These are phyloP conservation scores for Bipolaris bicolor DNA, from an alignment of 2,329 filamentous ascomycete species.

Conservation along the genomic window DNA sequence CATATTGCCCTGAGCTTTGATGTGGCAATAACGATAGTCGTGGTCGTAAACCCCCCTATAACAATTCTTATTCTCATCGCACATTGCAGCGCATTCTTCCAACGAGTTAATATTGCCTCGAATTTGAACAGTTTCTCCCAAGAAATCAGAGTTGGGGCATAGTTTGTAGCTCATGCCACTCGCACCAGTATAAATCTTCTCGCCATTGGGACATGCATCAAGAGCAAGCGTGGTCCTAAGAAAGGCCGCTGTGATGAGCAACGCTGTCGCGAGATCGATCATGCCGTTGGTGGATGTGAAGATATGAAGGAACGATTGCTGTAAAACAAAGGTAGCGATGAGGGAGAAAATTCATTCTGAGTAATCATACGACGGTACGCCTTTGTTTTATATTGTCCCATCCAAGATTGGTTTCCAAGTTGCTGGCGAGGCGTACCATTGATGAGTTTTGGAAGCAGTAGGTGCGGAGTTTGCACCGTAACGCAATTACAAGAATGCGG, in stretches of 20 bases:
- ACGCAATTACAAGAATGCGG: neutral
- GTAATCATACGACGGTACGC: neutral
- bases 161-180: neutral
- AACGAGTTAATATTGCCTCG: neutral
- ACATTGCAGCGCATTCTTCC: neutral
- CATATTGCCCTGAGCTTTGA: neutral
- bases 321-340: neutral
- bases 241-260: neutral
- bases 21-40: neutral
- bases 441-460: neutral
- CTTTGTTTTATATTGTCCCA: neutral
- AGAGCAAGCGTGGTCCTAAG: neutral
- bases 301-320: neutral
- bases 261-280: neutral
- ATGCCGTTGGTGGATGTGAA: neutral
- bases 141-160: neutral
- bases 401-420: neutral
- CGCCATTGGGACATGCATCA: neutral
- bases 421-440: neutral
- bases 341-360: neutral
- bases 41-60: neutral
- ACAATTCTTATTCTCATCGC: neutral
- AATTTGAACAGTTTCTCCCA: neutral
- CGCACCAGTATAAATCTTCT: neutral
- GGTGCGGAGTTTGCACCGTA: neutral